Percentiles rank a stretch among this genome's conserved stretches.
Evolutionary conservation across 1,284 basidiomycete species (phyloP).

Genomic region (Stereum hirsutum): DNA sequence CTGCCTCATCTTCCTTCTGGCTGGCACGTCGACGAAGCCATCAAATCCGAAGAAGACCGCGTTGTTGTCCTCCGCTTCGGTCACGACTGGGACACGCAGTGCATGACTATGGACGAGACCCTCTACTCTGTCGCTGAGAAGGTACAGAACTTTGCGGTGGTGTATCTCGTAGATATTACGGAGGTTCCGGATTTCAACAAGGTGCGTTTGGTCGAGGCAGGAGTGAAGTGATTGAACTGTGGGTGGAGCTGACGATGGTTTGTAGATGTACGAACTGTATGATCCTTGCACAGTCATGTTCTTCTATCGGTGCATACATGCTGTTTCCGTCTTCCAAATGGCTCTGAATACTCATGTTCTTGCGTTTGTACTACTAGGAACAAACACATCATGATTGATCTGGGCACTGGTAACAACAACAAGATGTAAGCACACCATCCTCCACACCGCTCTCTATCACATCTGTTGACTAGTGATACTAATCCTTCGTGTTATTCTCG

Average conservation of each 20-base stretch:
- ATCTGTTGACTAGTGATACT: conserved; percentile 9
- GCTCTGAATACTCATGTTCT: not conserved
- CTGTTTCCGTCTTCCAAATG: conserved; percentile 5
- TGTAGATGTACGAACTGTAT: conserved; percentile 89
- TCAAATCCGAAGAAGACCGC: conserved; percentile 95
- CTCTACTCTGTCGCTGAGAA: conserved; percentile 89
- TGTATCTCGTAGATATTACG: conserved; percentile 94
- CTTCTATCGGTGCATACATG: conserved; percentile 91
- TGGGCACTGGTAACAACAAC: conserved; percentile 99
- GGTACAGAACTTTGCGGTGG: conserved; percentile 97
- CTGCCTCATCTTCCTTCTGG: conserved; percentile 89
- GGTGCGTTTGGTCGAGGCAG: conserved; percentile 35
- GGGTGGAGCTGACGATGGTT: not conserved
- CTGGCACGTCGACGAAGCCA: conserved; percentile 97
- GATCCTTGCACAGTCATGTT: conserved; percentile 97
- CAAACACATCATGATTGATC: conserved; percentile 99
- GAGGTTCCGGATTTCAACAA: conserved; percentile 99
- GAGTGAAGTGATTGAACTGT: conserved; percentile 9
- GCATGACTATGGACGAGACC: conserved; percentile 99
- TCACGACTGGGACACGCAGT: conserved; percentile 90
- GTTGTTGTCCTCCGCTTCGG: conserved; percentile 95
- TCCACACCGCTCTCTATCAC: not conserved
- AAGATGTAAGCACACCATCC: conserved; percentile 71
- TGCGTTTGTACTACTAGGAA: conserved; percentile 48
- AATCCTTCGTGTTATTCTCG: not conserved